These are phyloP conservation scores for Pyrus hybrid DNA, from an alignment of 331 rosid species.

Conservation along the genomic window DNA sequence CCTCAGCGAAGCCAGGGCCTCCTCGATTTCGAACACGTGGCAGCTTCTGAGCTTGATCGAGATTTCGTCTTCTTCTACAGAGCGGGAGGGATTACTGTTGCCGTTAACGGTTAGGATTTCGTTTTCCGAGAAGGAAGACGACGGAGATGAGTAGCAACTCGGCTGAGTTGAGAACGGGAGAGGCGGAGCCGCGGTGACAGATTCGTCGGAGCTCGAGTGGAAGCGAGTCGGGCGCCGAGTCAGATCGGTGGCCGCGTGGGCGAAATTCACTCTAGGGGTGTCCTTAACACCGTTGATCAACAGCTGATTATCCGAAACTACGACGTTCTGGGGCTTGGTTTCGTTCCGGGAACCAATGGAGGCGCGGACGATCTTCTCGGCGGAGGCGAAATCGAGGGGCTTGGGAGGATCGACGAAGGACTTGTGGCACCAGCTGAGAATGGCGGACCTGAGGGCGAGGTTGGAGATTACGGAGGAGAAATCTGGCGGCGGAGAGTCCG, in stretches of 20 bases:
- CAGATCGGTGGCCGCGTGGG: slow-evolving; percentile 41
- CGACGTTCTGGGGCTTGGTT: neutral
- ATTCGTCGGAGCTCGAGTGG: slow-evolving; percentile 60
- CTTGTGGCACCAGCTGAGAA: slow-evolving; percentile 54
- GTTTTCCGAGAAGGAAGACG: slow-evolving; percentile 55
- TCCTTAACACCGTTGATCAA: slow-evolving; percentile 4
- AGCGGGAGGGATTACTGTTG: neutral
- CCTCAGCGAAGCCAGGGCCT: slow-evolving; percentile 47
- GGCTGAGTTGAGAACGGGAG: slow-evolving; percentile 43
- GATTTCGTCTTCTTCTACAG: slow-evolving; percentile 38
- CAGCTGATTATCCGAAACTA: slow-evolving; percentile 13
- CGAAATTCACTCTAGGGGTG: slow-evolving; percentile 20
- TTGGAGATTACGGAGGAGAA: slow-evolving; percentile 73
- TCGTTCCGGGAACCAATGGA: slow-evolving; percentile 16
- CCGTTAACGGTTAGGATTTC: slow-evolving; percentile 23
- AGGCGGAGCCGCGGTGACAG: slow-evolving; percentile 24
- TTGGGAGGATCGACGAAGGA: slow-evolving; percentile 25
- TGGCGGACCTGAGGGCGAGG: slow-evolving; percentile 73
- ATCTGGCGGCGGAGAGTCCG: slow-evolving; percentile 53
- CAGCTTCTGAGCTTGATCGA: slow-evolving; percentile 40
- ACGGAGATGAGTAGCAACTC: slow-evolving; percentile 63
- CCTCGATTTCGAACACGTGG: slow-evolving; percentile 41
- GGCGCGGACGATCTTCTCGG: slow-evolving; percentile 12
- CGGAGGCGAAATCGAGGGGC: slow-evolving; percentile 19
- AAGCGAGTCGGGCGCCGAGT: slow-evolving; percentile 21